A percentile compares a stretch with the other conserved stretches of the same genome.
These are phyloP conservation scores for Aleurites moluccanus DNA, from an alignment of 441 rosid genomes.

Conservation along the genomic window DNA sequence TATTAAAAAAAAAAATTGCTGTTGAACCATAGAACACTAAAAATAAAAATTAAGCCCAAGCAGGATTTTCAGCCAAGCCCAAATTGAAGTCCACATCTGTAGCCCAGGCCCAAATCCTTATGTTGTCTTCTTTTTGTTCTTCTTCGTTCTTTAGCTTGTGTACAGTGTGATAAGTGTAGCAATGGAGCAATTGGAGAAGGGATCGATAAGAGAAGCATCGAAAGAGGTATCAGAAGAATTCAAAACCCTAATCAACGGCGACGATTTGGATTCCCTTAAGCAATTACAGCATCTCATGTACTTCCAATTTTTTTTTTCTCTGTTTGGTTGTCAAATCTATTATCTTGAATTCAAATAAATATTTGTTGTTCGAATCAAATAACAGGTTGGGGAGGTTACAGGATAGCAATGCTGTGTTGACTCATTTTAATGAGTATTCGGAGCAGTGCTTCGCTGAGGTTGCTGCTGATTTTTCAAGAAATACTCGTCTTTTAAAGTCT, in stretches of 20 bases:
- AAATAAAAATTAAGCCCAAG: too few species aligned
- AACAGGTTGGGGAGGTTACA: slow-evolving; percentile 91
- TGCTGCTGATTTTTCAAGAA: slow-evolving; percentile 61
- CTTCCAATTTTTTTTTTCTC: not conserved
- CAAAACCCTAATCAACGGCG: slow-evolving; percentile 57
- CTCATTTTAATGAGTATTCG: slow-evolving; percentile 85
- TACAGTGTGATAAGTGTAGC: not conserved
- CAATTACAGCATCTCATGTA: slow-evolving; percentile 82
- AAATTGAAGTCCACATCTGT: too few species aligned
- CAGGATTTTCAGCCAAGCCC: too few species aligned
- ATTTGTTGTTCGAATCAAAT: not conserved
- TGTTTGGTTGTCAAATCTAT: not conserved
- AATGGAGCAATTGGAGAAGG: slow-evolving; percentile 40
- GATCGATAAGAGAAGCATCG: slow-evolving; percentile 57
- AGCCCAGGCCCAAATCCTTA: too few species aligned
- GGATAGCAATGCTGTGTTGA: slow-evolving; percentile 87
- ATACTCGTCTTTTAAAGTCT: slow-evolving; percentile 63
- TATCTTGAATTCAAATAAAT: not conserved
- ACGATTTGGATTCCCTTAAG: slow-evolving; percentile 63
- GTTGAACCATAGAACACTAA: too few species aligned
- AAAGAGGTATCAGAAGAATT: slow-evolving; percentile 61
- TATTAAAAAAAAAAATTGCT: too few species aligned
- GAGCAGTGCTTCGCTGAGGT: slow-evolving; percentile 79
- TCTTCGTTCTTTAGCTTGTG: too few species aligned
- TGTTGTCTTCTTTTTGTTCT: too few species aligned